Evolutionary conservation across 1,284 basidiomycete species (phyloP).

Genomic region (Ustilago esculenta): DNA sequence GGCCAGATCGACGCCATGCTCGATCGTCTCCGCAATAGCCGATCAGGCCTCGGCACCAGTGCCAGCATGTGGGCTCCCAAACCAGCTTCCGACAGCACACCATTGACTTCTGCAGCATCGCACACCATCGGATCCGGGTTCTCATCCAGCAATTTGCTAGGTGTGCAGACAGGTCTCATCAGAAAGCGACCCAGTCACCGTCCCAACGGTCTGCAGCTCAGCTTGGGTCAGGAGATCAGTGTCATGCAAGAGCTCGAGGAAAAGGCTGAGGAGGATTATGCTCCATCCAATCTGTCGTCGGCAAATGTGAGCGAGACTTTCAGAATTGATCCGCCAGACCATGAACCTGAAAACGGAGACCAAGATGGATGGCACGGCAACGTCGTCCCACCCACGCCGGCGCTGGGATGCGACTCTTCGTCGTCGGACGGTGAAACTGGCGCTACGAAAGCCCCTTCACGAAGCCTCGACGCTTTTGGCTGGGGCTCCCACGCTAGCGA

Average conservation of each 20-base stretch:
- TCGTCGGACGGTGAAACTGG: constrained; percentile 18
- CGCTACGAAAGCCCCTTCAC: constrained; percentile 12
- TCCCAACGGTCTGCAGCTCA: constrained; percentile 45
- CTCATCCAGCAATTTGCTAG: constrained; percentile 25
- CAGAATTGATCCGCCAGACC: constrained; percentile 18
- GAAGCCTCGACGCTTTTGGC: constrained; percentile 36
- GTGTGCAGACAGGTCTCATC: constrained; percentile 30
- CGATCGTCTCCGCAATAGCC: constrained; percentile 36
- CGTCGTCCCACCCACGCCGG: constrained; percentile 43
- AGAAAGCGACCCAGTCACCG: constrained; percentile 38
- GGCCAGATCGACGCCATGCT: constrained; percentile 48
- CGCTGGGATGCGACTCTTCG: constrained; percentile 38
- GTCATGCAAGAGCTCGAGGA: constrained; percentile 51
- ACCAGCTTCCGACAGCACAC: constrained; percentile 8
- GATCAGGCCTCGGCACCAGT: constrained; percentile 34
- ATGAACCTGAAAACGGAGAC: constrained; percentile 2
- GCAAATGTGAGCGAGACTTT: constrained; percentile 21
- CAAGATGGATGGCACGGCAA: constrained; percentile 30
- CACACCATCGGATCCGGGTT: constrained; percentile 31
- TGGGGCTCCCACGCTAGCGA: constrained; percentile 23
- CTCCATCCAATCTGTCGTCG: constrained; percentile 21
- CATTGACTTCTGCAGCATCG: constrained; percentile 8
- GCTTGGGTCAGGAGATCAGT: constrained; percentile 44
- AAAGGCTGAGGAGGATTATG: constrained; percentile 34
- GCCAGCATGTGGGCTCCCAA: constrained; percentile 52